Evolutionary conservation across 805 yeast genomes (phyloP), one percentile per base, ranked within the genome.

Genomic region (Priceomyces carsonii): DNA sequence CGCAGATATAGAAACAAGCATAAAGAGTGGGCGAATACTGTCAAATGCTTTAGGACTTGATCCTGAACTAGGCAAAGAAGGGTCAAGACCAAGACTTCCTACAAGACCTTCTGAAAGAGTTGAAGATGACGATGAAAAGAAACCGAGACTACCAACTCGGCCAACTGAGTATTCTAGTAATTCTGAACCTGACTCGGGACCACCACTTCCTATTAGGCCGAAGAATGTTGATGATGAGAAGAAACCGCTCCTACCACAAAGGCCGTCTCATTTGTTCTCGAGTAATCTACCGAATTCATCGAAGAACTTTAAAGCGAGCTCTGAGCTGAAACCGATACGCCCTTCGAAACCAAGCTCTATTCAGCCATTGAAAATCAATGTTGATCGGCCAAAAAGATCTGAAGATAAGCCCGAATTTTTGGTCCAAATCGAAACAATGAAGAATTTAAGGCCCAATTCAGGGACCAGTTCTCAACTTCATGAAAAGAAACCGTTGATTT

Each of bases 151-250:
- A 14, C 12, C 14, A 14, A 25, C 14, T 16, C 14, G 14, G 12
- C 6, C 17, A 27, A 16, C 19, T 15, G 10, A 15, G 10, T 10
- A 27, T 18, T 18, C 30, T 15, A 22, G 3, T 6, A n/a, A n/a
- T n/a, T n/a, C n/a, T n/a, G n/a, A n/a, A n/a, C n/a, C n/a, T n/a
- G n/a, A n/a, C n/a, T n/a, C n/a, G n/a, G n/a, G n/a, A n/a, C 42
- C 45, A 5, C 22, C 29, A 14, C 26, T 36, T 26, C 47, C 43
- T 2, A 26, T 33, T 16, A 16, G 40, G 25, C 50, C 48, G 12
- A 10, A 16, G 3, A 14, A 20, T 21, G 28, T 1, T 6, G 14
- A n/a, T n/a, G n/a, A n/a, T n/a, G n/a, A n/a, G n/a, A n/a, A n/a
- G n/a, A n/a, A n/a, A n/a, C n/a, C n/a, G n/a, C n/a, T n/a, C n/a